Evolutionary conservation across 139 green algal species (phyloP), one percentile per base, ranked within the genome.

Genomic region (Auxenochlorella pyrenoidosa): DNA sequence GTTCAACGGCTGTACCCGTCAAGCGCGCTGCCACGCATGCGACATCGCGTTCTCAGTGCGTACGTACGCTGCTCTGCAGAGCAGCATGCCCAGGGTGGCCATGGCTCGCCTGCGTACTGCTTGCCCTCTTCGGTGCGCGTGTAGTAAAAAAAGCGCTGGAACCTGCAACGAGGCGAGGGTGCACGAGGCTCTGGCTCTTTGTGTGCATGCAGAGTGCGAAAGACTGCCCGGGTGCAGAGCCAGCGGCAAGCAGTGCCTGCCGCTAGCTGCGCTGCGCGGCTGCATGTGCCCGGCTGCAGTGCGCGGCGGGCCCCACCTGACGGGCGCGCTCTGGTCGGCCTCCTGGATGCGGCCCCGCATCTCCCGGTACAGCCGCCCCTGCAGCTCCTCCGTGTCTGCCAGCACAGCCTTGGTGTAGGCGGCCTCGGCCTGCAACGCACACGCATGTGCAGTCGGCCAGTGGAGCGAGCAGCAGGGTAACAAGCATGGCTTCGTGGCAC

Each of bases 261-360:
- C 28, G 73, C 72, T 43, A 76, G 3, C 34, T 75, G 68, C 68
- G n/a, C n/a, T n/a, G n/a, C n/a, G n/a, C n/a, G n/a, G 10, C 16
- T 75, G 68, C 32, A 32, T 41, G 34, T 43, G 72, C 40, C 22
- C 72, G 22, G 16, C 40, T 51, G 30, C n/a, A n/a, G n/a, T n/a
- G 12, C n/a, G 40, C 40, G 40, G 13, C 30, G 12, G 19, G 59
- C 90, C 40, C 63, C 59, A 83, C 88, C 88, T 88, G 47, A 91
- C 30, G 2, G 94, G 91, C 24, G 88, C 93, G 47, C 68, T 90
- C 70, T 89, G 54, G 82, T 99, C 96, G 1, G 90, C 95, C 90
- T 99, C 97, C 88, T 98, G 88, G 84, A 98, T 98, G 40, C 94
- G 86, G 1, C 73, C 93, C 10, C 94, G 68, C 96, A 99, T 97